phyloP scores from a whole-genome alignment of 2,329 filamentous ascomycete genomes.

The Aspergillus aculeatus region DNA sequence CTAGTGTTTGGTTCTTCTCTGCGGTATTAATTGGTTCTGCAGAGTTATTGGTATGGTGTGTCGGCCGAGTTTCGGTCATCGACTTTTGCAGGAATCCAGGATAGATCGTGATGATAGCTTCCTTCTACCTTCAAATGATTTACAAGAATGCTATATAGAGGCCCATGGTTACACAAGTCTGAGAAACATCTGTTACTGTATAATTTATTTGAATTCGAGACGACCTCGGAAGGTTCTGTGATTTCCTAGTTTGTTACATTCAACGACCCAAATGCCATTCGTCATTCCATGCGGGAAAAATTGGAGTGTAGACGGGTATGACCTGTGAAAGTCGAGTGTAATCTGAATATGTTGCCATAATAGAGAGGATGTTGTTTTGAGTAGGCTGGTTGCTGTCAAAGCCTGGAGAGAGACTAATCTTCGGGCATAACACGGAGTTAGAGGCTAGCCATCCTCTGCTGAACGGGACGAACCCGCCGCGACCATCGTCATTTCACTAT shows the following conservation, averaged over 20 bases:
- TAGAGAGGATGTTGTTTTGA: no score
- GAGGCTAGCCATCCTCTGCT: not conserved
- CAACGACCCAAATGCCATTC: no score
- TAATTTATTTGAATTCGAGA: no score
- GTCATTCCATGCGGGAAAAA: no score
- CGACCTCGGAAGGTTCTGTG: no score
- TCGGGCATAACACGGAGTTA: slow-evolving; percentile 18
- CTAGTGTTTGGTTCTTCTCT: slow-evolving; percentile 13
- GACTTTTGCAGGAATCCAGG: slow-evolving; percentile 1
- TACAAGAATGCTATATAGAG: not conserved
- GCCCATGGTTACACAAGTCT: not conserved
- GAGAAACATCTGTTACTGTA: not conserved
- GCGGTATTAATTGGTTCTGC: slow-evolving; percentile 7
- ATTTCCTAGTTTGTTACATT: no score
- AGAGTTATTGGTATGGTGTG: slow-evolving; percentile 4
- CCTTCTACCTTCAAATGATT: not conserved
- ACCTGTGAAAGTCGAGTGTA: no score
- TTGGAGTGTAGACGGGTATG: no score
- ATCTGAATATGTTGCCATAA: no score
- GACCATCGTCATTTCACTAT: slow-evolving; percentile 15
- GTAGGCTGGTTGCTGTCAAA: not conserved
- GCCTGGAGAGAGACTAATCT: not conserved
- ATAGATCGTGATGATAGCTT: slow-evolving; percentile 4
- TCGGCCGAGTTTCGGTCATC: slow-evolving; percentile 4
- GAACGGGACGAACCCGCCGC: not conserved